phyloP scores from a whole-genome alignment of 495 filamentous ascomycete species.

The Niebla homalea region DNA sequence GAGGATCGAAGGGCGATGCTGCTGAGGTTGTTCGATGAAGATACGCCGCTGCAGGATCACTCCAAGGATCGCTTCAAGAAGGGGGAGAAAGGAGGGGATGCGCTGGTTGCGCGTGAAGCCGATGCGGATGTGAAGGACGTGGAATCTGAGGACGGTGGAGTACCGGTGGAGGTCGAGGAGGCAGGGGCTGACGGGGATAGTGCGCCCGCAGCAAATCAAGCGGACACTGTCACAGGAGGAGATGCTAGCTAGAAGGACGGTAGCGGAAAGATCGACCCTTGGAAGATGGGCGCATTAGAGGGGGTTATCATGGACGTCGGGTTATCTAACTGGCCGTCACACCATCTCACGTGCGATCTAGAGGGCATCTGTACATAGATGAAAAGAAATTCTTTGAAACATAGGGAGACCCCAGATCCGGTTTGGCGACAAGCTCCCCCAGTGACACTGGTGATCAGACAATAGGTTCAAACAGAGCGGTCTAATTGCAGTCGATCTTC shows the following conservation, averaged over 20 bases:
- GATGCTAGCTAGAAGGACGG: background rate
- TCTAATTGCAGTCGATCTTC: too few relatives aligned
- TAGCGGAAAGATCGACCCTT: background rate
- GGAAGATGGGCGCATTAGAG: background rate
- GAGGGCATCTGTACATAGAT: too few relatives aligned
- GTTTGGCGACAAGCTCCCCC: too few relatives aligned
- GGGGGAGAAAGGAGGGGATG: background rate
- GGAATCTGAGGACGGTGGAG: background rate
- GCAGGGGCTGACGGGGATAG: background rate
- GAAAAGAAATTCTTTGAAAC: too few relatives aligned
- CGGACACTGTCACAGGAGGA: background rate
- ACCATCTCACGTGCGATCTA: too few relatives aligned
- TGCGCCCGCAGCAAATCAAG: background rate
- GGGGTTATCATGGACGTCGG: too few relatives aligned
- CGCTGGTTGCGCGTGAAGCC: background rate
- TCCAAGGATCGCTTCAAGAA: constrained; percentile 20
- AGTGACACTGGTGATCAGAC: too few relatives aligned
- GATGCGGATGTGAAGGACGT: background rate
- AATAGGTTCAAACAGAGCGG: too few relatives aligned
- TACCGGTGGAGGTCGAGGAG: background rate
- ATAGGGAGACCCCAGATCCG: too few relatives aligned
- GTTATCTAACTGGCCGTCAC: too few relatives aligned
- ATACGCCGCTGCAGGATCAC: constrained; percentile 47
- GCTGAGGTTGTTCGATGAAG: constrained; percentile 78
- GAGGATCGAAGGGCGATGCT: constrained; percentile 90